phyloP scores from a whole-genome alignment of 371 early-diverging fungal species.

The Phascolomyces articulosus region DNA sequence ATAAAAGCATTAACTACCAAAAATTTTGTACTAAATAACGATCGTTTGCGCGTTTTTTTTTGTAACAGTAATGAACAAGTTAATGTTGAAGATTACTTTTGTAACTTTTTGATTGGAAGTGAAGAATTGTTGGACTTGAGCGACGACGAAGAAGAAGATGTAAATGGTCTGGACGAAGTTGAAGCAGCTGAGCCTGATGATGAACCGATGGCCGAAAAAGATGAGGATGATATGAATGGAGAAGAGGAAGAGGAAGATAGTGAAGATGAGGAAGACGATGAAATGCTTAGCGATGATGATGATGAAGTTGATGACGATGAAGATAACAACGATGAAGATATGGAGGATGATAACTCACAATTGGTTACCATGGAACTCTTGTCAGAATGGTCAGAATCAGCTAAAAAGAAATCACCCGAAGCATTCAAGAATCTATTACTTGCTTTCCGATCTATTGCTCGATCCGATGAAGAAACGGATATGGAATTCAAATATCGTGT shows the following conservation, averaged over 20 bases:
- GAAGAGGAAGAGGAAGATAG: conserved; percentile 32
- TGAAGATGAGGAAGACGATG: conserved; percentile 35
- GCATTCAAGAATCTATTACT: conserved; percentile 60
- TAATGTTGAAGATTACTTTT: conserved; percentile 41
- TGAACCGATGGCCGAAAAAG: conserved; percentile 25
- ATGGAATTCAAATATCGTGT: conserved; percentile 63
- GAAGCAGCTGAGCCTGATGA: conserved; percentile 27
- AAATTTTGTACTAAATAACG: too few relatives aligned
- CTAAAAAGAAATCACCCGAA: conserved; percentile 27
- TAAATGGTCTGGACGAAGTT: conserved; percentile 38
- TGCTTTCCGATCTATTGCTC: conserved; percentile 83
- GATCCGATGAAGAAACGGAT: conserved; percentile 58
- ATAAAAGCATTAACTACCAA: too few relatives aligned
- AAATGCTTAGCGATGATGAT: conserved; percentile 28
- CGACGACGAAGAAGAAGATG: conserved; percentile 45
- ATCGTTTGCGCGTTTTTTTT: too few relatives aligned
- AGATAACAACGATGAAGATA: conserved; percentile 17
- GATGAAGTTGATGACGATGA: conserved; percentile 30
- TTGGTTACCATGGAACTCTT: conserved; percentile 41
- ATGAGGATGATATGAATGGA: conserved; percentile 21
- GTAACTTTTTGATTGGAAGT: conserved; percentile 36
- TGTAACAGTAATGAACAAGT: conserved; percentile 19
- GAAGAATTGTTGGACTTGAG: conserved; percentile 47
- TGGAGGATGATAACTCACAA: conserved; percentile 21
- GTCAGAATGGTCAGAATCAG: conserved; percentile 38